Conservation (phyloP, 2,329 filamentous ascomycete genomes). For the Coleophoma cylindrospora region DNA sequence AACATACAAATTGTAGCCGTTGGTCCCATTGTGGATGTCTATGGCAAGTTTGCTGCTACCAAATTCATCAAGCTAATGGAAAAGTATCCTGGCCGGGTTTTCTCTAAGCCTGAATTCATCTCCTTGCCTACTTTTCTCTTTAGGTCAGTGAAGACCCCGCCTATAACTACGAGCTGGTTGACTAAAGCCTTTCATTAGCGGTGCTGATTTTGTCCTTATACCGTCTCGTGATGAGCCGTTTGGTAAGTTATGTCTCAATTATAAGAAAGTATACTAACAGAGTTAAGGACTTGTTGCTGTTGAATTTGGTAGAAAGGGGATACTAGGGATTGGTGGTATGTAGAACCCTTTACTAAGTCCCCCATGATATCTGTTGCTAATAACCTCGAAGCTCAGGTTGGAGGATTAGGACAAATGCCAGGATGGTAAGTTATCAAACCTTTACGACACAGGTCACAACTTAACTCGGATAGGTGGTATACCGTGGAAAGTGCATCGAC, state of each 20-base stretch:
- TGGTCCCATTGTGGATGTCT: neutral
- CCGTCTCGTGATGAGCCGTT: neutral
- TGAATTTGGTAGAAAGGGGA: neutral
- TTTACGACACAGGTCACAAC: neutral
- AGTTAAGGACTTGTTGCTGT: neutral
- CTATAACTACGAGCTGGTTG: neutral
- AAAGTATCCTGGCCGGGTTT: neutral
- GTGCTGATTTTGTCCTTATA: neutral
- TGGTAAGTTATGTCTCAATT: neutral
- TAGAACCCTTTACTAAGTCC: neutral
- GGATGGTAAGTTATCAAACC: neutral
- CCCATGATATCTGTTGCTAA: neutral
- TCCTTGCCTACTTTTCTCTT: neutral
- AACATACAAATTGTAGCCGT: neutral
- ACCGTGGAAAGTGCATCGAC: neutral
- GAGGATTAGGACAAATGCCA: neutral
- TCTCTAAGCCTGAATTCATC: neutral
- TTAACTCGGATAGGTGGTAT: neutral
- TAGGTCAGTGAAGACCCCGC: neutral
- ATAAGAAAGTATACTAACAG: neutral
- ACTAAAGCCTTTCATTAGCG: neutral
- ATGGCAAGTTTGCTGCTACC: neutral
- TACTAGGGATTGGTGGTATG: neutral
- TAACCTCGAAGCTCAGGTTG: neutral
- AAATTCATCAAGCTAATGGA: neutral